Evolutionary conservation across 495 filamentous ascomycete species (phyloP).

Genomic region (Bathelium albidoporum): DNA sequence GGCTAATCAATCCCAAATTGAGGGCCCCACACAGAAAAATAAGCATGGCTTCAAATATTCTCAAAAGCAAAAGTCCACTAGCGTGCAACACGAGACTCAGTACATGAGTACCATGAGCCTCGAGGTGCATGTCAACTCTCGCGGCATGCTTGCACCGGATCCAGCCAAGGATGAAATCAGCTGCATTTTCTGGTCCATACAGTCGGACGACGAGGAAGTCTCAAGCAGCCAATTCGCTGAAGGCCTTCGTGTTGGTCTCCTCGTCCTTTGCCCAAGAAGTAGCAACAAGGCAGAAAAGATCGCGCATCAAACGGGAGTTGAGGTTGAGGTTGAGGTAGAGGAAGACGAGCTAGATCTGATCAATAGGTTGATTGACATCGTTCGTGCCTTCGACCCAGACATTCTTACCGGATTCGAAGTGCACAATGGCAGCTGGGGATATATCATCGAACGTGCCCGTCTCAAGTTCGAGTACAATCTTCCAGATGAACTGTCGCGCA

Average conservation of each 20-base stretch:
- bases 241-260: slow-evolving; percentile 53
- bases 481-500: slow-evolving; percentile 80
- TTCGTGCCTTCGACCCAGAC: slow-evolving; percentile 76
- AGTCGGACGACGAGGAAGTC: slow-evolving; percentile 44
- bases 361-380: slow-evolving; percentile 72
- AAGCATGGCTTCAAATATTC: slow-evolving; percentile 80
- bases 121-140: slow-evolving; percentile 89
- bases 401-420: slow-evolving; percentile 95
- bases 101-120: slow-evolving; percentile 97
- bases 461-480: slow-evolving; percentile 82
- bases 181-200: slow-evolving; percentile 80
- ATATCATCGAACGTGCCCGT: slow-evolving; percentile 80
- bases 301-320: slow-evolving; percentile 43
- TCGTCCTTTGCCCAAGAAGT: slow-evolving; percentile 51
- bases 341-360: slow-evolving; percentile 73
- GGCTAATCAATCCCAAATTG: slow-evolving; percentile 66
- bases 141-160: slow-evolving; percentile 69
- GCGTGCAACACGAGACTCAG: slow-evolving; percentile 73
- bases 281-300: slow-evolving; percentile 33
- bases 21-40: slow-evolving; percentile 79
- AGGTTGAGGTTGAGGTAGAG: slow-evolving; percentile 63
- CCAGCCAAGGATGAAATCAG: slow-evolving; percentile 84
- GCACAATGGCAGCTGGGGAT: slow-evolving; percentile 88
- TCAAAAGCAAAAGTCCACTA: slow-evolving; percentile 62
- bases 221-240: slow-evolving; percentile 44